These are phyloP conservation scores for Aspergillus flavus DNA, from an alignment of 2,329 filamentous ascomycete species.

Conservation along the genomic window DNA sequence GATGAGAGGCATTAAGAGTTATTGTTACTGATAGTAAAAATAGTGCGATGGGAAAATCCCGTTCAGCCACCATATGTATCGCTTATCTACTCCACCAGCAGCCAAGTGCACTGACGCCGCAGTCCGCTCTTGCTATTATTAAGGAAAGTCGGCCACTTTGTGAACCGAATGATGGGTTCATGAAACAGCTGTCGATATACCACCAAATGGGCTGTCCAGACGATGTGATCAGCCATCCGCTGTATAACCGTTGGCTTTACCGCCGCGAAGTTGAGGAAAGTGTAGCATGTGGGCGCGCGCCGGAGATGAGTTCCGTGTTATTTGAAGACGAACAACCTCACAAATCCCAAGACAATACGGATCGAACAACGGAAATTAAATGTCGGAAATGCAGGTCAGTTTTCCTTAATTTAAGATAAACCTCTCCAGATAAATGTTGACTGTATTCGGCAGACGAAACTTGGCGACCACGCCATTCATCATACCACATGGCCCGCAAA, in stretches of 20 bases:
- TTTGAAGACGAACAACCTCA: conserved; percentile 63
- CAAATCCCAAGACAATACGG: conserved; percentile 22
- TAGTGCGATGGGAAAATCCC: conserved; percentile 95
- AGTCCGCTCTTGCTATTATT: conserved; percentile 71
- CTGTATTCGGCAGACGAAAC: conserved; percentile 49
- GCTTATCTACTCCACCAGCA: conserved; percentile 74
- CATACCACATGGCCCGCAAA: conserved; percentile 58
- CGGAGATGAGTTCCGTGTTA: conserved; percentile 71
- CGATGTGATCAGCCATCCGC: conserved; percentile 67
- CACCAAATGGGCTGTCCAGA: conserved; percentile 81
- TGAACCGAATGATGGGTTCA: conserved; percentile 90
- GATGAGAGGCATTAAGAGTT: not conserved
- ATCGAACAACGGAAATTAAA: conserved; percentile 62
- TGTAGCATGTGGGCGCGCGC: conserved; percentile 75
- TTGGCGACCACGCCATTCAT: conserved; percentile 70
- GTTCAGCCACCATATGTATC: conserved; percentile 80
- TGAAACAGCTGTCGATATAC: conserved; percentile 84
- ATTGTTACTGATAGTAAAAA: conserved; percentile 18
- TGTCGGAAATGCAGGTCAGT: conserved; percentile 87
- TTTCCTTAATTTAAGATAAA: conserved; percentile 23
- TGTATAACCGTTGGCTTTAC: conserved; percentile 80
- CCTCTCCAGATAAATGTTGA: conserved; percentile 8
- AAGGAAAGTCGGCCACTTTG: conserved; percentile 72
- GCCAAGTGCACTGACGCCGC: conserved; percentile 60
- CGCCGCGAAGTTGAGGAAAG: conserved; percentile 66